These are phyloP conservation scores for Cutaneotrichosporon sp. DNA, from an alignment of 1,284 basidiomycete genomes.

Conservation along the genomic window DNA sequence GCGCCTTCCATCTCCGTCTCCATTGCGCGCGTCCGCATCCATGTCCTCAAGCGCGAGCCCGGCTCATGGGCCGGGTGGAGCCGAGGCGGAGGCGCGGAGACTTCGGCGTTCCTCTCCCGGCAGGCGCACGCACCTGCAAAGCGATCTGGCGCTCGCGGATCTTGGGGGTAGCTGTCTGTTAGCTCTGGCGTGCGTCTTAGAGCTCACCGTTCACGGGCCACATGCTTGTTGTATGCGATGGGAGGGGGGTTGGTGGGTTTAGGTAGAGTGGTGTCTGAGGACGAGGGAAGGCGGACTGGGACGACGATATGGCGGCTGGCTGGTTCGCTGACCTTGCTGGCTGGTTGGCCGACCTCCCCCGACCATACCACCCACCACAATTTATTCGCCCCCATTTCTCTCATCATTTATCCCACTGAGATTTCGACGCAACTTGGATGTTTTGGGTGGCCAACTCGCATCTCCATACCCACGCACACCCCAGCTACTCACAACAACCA, in stretches of 20 bases:
- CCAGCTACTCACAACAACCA: too few relatives aligned
- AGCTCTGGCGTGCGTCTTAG: slow-evolving; percentile 5
- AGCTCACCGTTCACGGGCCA: slow-evolving; percentile 45
- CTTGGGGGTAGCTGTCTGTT: slow-evolving; percentile 38
- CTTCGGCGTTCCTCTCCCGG: not conserved
- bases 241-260: not conserved
- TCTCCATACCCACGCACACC: slow-evolving; percentile 2
- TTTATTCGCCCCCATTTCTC: slow-evolving; percentile 5
- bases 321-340: slow-evolving; percentile 1
- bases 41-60: not conserved
- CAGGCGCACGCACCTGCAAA: slow-evolving; percentile 45
- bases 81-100: not conserved
- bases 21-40: not conserved
- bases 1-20: not conserved
- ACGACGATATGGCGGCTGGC: not conserved
- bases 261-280: slow-evolving; percentile 20
- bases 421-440: not conserved
- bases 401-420: slow-evolving; percentile 19
- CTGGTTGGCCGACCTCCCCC: slow-evolving; percentile 7
- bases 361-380: slow-evolving; percentile 1
- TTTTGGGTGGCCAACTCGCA: slow-evolving; percentile 4
- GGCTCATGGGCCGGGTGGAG: not conserved
- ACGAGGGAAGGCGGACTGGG: not conserved
- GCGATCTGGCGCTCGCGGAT: slow-evolving; percentile 49
- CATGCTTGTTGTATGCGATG: slow-evolving; percentile 32